Evolutionary conservation across 2,329 filamentous ascomycete species (phyloP).

Genomic region (Botryotinia narcissicola): DNA sequence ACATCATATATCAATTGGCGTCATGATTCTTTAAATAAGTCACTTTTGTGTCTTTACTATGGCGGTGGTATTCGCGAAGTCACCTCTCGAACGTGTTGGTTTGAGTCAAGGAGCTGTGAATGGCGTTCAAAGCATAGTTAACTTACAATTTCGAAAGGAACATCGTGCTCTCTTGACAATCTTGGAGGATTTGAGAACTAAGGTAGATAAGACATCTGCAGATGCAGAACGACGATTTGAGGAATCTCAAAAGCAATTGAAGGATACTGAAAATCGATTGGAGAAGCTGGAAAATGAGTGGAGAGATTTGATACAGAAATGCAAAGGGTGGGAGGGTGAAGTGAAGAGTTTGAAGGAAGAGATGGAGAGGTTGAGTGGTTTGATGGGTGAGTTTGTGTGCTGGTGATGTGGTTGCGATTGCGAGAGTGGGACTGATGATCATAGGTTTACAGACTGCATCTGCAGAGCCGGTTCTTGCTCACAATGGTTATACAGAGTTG

Average conservation of each 20-base stretch:
- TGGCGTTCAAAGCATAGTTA: background rate
- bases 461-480: no score
- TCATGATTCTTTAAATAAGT: background rate
- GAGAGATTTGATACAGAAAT: background rate
- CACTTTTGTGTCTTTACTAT: background rate
- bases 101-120: background rate
- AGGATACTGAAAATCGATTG: constrained; percentile 2
- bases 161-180: background rate
- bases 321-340: background rate
- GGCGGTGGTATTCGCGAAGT: background rate
- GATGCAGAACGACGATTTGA: background rate
- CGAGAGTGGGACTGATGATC: background rate
- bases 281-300: background rate
- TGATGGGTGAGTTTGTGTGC: background rate
- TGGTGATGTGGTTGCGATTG: background rate
- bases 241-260: background rate
- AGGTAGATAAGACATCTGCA: background rate
- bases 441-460: background rate
- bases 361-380: background rate
- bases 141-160: constrained; percentile 10
- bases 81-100: constrained; percentile 1
- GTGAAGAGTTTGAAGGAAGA: background rate
- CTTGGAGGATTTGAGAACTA: background rate
- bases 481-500: background rate
- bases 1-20: background rate